Conservation (phyloP, 176 grass and related monocot species). For the Musa acuminata region DNA sequence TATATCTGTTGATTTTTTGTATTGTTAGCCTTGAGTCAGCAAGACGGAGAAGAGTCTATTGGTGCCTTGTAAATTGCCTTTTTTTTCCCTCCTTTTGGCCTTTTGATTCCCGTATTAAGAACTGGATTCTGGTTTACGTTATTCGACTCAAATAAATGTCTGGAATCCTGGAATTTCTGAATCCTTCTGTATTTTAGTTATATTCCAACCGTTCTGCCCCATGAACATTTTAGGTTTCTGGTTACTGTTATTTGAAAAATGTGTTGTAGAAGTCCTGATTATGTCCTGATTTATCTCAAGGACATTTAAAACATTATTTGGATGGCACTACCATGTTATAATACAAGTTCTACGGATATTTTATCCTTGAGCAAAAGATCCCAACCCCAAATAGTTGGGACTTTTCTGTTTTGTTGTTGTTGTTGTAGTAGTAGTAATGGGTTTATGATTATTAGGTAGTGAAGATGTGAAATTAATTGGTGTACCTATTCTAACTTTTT, state of each 20-base stretch:
- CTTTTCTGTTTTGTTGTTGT: too few species aligned
- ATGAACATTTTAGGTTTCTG: not conserved
- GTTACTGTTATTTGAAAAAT: not conserved
- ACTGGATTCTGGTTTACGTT: not conserved
- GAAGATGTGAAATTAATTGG: too few species aligned
- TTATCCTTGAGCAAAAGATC: too few species aligned
- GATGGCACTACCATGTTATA: too few species aligned
- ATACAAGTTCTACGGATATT: too few species aligned
- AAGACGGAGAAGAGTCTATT: not conserved
- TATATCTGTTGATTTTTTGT: conserved; percentile 1
- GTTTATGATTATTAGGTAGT: too few species aligned
- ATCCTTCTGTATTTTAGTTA: not conserved
- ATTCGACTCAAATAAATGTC: not conserved
- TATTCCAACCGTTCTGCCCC: not conserved
- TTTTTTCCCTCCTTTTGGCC: not conserved
- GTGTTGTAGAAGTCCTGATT: too few species aligned
- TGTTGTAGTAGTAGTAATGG: too few species aligned
- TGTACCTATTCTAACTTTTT: too few species aligned
- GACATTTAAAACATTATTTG: too few species aligned
- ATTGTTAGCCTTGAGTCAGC: not conserved
- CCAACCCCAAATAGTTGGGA: too few species aligned
- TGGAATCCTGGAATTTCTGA: not conserved
- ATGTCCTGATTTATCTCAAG: too few species aligned
- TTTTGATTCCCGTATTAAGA: not conserved
- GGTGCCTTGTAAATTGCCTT: conserved; percentile 2